Conservation (phyloP, 345 rosid species). For the Euphorbia peplus region DNA sequence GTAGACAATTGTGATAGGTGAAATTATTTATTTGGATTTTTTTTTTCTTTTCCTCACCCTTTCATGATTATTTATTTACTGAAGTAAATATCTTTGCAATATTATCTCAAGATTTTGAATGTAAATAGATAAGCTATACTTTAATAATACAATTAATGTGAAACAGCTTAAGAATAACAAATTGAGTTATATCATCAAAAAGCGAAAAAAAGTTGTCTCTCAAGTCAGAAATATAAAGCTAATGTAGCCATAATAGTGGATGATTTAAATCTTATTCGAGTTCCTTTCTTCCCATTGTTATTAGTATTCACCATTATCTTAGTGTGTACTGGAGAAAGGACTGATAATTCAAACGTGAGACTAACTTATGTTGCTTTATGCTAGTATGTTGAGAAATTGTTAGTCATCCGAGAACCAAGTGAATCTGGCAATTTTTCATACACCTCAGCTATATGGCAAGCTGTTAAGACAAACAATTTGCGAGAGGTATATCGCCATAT, state of each 20-base stretch:
- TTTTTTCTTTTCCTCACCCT: not conserved
- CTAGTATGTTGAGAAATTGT: slow-evolving; percentile 69
- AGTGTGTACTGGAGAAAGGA: not conserved
- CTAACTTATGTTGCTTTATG: slow-evolving; percentile 16
- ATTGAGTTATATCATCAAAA: not conserved
- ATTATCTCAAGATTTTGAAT: not conserved
- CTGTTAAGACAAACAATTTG: slow-evolving; percentile 57
- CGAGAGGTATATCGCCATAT: slow-evolving; percentile 64
- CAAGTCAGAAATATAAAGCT: not conserved
- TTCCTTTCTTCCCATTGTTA: not conserved
- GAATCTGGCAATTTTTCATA: slow-evolving; percentile 25
- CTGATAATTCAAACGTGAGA: not conserved
- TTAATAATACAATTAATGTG: not conserved
- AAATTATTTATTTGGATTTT: not conserved
- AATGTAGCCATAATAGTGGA: not conserved
- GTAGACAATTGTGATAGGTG: too few relatives aligned
- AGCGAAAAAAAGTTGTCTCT: not conserved
- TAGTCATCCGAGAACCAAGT: slow-evolving; percentile 43
- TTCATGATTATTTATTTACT: not conserved
- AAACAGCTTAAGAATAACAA: not conserved
- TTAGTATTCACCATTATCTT: not conserved
- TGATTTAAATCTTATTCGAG: not conserved
- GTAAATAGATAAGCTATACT: not conserved
- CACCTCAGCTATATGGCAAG: slow-evolving; percentile 57
- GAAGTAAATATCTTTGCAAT: not conserved